Conservation (phyloP, 805 yeast species). For the Candida coleopterorum region DNA sequence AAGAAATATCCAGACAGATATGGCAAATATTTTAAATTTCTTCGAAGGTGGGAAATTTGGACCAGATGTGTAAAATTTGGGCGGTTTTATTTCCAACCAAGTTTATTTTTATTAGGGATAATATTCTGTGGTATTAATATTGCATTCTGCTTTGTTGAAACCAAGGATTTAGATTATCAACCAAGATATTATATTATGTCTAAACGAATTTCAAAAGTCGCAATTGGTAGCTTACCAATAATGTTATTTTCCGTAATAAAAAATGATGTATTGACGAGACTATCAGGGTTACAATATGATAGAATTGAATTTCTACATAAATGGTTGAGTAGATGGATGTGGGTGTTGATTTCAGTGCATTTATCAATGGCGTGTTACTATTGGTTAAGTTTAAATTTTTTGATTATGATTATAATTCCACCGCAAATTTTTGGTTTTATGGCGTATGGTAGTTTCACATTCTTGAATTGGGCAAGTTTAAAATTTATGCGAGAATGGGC, state of each 20-base stretch:
- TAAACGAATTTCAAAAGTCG: slow-evolving; percentile 38
- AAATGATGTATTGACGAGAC: slow-evolving; percentile 32
- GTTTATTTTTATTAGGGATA: slow-evolving; percentile 26
- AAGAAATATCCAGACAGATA: slow-evolving; percentile 13
- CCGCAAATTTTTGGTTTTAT: slow-evolving; percentile 50
- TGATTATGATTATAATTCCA: slow-evolving; percentile 41
- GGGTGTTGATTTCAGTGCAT: slow-evolving; percentile 33
- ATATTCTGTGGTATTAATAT: slow-evolving; percentile 25
- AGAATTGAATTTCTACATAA: slow-evolving; percentile 36
- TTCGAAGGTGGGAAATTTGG: slow-evolving; percentile 24
- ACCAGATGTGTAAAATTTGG: slow-evolving; percentile 16
- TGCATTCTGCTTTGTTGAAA: slow-evolving; percentile 25
- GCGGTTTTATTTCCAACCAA: slow-evolving; percentile 37
- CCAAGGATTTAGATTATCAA: slow-evolving; percentile 36
- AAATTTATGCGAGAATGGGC: slow-evolving; percentile 34
- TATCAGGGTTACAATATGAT: slow-evolving; percentile 41
- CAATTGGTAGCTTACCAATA: slow-evolving; percentile 38
- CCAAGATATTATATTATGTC: slow-evolving; percentile 37
- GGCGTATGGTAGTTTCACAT: slow-evolving; percentile 33
- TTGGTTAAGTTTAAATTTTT: slow-evolving; percentile 36
- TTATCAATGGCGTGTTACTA: slow-evolving; percentile 27
- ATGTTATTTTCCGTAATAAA: slow-evolving; percentile 33
- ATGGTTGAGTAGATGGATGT: slow-evolving; percentile 42
- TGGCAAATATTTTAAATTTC: slow-evolving; percentile 20
- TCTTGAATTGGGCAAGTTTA: slow-evolving; percentile 34